Base-by-base conservation (phyloP, 2,329 filamentous ascomycete genomes). In the Cordyceps militaris region DNA sequence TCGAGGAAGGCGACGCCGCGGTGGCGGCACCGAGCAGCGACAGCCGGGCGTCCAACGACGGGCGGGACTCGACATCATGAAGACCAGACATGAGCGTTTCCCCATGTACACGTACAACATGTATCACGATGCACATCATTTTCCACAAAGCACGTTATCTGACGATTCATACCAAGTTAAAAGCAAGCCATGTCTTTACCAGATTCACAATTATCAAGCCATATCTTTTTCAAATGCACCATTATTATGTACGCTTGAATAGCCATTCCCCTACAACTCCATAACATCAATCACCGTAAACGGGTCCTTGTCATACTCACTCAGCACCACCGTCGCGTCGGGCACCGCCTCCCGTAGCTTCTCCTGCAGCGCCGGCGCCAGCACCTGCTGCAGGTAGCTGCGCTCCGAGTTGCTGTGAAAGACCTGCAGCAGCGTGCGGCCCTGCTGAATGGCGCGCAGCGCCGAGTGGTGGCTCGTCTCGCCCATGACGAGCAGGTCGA, bases 321-420 rank as follows among this genome's bases (percentile, higher is more conserved):
- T 97, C 50, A 95, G 83, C 58, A 86, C 71, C 14, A 97, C 85
- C 57, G 82, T 76, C 19, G 85, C 81, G 23, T 76, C 74, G 2
- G 67, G 64, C 42, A 70, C 68, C 62, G 81, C 79, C 50, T 76
- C 72, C 55, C 72, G 74, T 34, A 96, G 71, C 60, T 76, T 73
- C 40, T 76, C 75, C 64, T 84, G 76, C 65, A 97, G 73, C 70
- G 85, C 83, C 19, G 77, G 76, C 65, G 80, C 80, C 74, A 99
- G 80, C 48, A 88, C 83, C 59, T 86, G 79, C 59, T 80, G 80
- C 65, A 99, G 73, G 68, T 93, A 99, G 0, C 84, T 86, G 36
- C 94, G 78, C 76, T 99, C 94, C 0, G 89, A 94, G 71, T 97
- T 97, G 65, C 88, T 93, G 71, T 99, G 94, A 66, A 96, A 96